Evolutionary conservation across 1,284 basidiomycete species (phyloP).

Genomic region (Chiua sp.): DNA sequence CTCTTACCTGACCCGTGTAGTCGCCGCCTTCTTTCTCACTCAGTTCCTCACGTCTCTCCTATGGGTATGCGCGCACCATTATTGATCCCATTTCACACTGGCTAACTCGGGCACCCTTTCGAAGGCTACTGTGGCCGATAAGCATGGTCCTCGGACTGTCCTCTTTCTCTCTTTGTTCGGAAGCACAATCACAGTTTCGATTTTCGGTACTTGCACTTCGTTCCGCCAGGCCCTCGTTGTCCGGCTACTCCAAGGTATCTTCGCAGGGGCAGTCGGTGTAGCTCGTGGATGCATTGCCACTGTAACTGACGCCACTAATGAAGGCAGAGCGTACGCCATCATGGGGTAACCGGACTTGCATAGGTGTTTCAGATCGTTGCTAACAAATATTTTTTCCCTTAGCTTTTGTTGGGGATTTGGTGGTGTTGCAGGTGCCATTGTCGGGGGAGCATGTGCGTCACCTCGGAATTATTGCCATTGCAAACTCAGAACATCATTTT

Average conservation of each 20-base stretch:
- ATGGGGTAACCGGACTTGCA: constrained; percentile 63
- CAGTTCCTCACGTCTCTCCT: constrained; percentile 95
- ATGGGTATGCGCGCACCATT: constrained; percentile 56
- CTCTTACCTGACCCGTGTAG: constrained; percentile 42
- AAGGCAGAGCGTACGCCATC: constrained; percentile 93
- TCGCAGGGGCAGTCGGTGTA: constrained; percentile 94
- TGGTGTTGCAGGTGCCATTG: constrained; percentile 88
- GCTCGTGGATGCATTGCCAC: constrained; percentile 89
- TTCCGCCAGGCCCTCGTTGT: constrained; percentile 87
- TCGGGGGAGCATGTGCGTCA: constrained; percentile 81
- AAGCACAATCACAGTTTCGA: constrained; percentile 76
- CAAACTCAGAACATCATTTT: constrained; percentile 12
- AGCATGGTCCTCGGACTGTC: constrained; percentile 87
- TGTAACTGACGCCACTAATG: constrained; percentile 90
- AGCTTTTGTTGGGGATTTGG: constrained; percentile 97
- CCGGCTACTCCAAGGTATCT: constrained; percentile 93
- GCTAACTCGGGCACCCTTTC: constrained; percentile 18
- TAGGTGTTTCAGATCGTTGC: background rate
- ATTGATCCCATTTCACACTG: constrained; percentile 1
- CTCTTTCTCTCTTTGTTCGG: constrained; percentile 87
- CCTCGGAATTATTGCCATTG: constrained; percentile 3
- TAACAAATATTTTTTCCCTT: constrained; percentile 9
- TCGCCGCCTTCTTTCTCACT: constrained; percentile 81
- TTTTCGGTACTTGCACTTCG: constrained; percentile 88
- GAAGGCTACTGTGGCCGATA: constrained; percentile 92